Evolutionary conservation across 169 alveolate species (phyloP).

Genomic region (Cystoisospora suis): DNA sequence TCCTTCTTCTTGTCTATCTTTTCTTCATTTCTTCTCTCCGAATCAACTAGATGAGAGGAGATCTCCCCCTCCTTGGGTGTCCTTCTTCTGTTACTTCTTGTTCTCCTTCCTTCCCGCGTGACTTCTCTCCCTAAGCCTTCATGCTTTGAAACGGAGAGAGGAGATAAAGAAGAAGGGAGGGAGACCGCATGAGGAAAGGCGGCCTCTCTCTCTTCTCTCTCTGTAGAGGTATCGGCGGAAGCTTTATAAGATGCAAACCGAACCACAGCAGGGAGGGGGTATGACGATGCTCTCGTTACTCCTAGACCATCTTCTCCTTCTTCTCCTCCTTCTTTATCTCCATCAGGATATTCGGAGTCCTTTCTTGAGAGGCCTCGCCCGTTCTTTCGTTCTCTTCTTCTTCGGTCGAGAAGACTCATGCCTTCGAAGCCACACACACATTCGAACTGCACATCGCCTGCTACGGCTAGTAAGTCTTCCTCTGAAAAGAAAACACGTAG

Average conservation of each 20-base stretch:
- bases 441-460: background rate
- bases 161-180: no score
- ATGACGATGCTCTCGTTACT: no score
- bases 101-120: background rate
- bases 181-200: no score
- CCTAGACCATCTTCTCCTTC: background rate
- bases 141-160: no score
- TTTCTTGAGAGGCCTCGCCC: no score
- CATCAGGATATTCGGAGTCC: background rate
- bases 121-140: background rate
- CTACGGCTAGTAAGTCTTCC: background rate
- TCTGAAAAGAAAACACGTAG: background rate
- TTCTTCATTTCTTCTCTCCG: background rate
- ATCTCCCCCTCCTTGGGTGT: background rate
- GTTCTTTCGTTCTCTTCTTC: background rate
- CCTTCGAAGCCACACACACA: conserved; percentile 13
- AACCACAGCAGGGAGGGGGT: no score
- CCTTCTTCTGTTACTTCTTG: background rate
- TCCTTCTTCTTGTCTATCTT: background rate
- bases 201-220: no score
- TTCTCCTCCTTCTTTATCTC: background rate
- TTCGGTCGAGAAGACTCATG: background rate
- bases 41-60: background rate
- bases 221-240: no score
- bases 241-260: no score